A percentile compares a stretch with the other conserved stretches of the same genome.
These are phyloP conservation scores for Pythium guiyangense DNA, from an alignment of 352 stramenopile species.

Conservation along the genomic window DNA sequence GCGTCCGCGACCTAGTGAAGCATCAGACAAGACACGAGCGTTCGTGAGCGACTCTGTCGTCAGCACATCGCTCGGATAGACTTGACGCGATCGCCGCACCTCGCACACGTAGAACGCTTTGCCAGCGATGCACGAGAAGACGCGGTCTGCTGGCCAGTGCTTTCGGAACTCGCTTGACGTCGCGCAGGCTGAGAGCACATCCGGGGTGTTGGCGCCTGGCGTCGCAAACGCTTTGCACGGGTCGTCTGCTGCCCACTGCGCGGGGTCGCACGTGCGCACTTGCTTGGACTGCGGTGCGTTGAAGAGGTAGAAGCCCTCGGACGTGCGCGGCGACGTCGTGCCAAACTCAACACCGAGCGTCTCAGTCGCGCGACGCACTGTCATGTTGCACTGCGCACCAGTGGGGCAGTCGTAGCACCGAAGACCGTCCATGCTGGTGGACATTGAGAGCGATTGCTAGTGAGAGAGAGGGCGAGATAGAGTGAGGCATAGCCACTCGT, in stretches of 20 bases:
- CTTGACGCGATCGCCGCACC: constrained; percentile 12
- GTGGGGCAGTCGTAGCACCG: constrained; percentile 54
- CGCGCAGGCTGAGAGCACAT: constrained; percentile 41
- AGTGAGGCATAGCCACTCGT: background rate
- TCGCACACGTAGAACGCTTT: constrained; percentile 66
- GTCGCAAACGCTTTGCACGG: constrained; percentile 34
- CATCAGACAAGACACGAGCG: background rate
- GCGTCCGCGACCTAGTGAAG: constrained; percentile 34
- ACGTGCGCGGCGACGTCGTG: constrained; percentile 49
- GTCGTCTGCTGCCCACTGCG: constrained; percentile 38
- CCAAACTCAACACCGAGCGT: constrained; percentile 35
- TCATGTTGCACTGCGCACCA: constrained; percentile 43
- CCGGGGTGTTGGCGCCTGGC: constrained; percentile 14
- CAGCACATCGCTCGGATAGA: background rate
- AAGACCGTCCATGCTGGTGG: constrained; percentile 42
- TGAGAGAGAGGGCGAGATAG: too few species aligned
- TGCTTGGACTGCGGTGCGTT: constrained; percentile 37
- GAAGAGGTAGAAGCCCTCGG: constrained; percentile 56
- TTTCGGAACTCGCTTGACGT: constrained; percentile 29
- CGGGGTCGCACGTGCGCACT: constrained; percentile 22
- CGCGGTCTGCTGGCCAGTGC: constrained; percentile 48
- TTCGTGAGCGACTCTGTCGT: background rate
- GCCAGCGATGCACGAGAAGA: constrained; percentile 55
- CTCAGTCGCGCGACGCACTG: constrained; percentile 48
- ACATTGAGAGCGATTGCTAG: too few species aligned